These are phyloP conservation scores for Niveomyces coronatus DNA, from an alignment of 2,329 filamentous ascomycete species.

Conservation along the genomic window DNA sequence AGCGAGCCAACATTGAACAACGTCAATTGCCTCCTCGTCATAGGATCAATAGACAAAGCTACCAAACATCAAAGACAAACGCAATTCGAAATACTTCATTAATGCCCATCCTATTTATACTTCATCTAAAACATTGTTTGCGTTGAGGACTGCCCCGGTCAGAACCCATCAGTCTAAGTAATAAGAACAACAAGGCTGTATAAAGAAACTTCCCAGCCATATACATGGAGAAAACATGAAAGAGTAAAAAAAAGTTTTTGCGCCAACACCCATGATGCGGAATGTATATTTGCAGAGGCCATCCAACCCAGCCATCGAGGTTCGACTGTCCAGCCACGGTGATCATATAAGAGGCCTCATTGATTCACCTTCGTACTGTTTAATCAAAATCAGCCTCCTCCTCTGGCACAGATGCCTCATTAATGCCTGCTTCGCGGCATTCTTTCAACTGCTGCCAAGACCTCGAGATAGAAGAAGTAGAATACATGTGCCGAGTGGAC, in stretches of 20 bases:
- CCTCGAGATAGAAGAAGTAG: background rate
- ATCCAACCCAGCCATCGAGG: conserved; percentile 2
- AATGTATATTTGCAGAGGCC: conserved; percentile 3
- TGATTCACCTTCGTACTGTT: conserved; percentile 8
- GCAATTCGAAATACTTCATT: background rate
- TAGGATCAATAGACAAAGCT: background rate
- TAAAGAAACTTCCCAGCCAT: background rate
- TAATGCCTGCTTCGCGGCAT: conserved; percentile 1
- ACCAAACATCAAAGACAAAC: background rate
- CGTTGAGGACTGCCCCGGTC: too few species aligned
- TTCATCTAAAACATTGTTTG: conserved; percentile 3
- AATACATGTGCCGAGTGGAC: too few species aligned
- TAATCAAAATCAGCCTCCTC: conserved; percentile 3
- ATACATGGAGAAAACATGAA: conserved; percentile 7
- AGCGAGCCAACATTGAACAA: too few species aligned
- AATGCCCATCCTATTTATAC: conserved; percentile 5
- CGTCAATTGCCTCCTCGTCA: too few species aligned
- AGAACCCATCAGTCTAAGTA: conserved; percentile 2
- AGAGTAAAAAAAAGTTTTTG: conserved; percentile 8
- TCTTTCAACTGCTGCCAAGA: background rate
- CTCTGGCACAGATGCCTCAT: background rate
- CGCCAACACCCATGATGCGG: conserved; percentile 9
- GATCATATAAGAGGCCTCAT: background rate
- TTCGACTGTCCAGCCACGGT: conserved; percentile 5
- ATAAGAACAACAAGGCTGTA: background rate